Conservation (phyloP, 345 rosid genomes). For the Pistacia integerrima region DNA sequence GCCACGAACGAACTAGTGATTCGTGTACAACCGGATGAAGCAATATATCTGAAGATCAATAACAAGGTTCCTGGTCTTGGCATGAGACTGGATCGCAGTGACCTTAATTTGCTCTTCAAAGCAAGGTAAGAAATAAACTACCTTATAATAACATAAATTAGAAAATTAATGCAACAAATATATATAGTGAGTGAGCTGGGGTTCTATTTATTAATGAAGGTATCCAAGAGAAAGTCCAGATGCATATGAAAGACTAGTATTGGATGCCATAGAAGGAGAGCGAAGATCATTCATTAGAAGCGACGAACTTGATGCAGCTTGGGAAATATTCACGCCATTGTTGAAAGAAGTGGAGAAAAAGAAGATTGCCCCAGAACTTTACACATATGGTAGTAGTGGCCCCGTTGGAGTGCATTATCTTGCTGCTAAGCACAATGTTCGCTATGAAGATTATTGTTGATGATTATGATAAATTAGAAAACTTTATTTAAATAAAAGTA, state of each 20-base stretch:
- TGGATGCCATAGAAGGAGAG: constrained; percentile 52
- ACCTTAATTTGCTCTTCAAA: constrained; percentile 48
- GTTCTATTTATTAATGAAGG: constrained; percentile 15
- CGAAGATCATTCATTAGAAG: constrained; percentile 47
- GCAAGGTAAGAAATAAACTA: constrained; percentile 30
- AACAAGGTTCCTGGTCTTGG: constrained; percentile 60
- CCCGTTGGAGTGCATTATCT: constrained; percentile 55
- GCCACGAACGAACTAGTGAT: constrained; percentile 58
- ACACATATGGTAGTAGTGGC: constrained; percentile 50
- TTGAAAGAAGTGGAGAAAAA: constrained; percentile 40
- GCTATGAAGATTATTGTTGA: constrained; percentile 39
- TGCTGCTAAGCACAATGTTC: constrained; percentile 47
- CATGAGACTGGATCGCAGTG: constrained; percentile 50
- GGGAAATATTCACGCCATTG: constrained; percentile 51
- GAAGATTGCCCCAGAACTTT: constrained; percentile 48
- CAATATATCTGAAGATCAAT: constrained; percentile 56
- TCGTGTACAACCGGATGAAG: constrained; percentile 55
- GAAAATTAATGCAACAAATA: background rate
- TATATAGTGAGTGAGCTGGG: too few relatives aligned
- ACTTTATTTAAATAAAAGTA: too few relatives aligned
- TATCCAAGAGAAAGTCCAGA: constrained; percentile 43
- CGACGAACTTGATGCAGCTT: constrained; percentile 59
- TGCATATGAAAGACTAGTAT: constrained; percentile 54
- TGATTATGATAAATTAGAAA: background rate
- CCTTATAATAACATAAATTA: background rate